Conservation (phyloP, 257 asterid species). For the Striga asiatica region DNA sequence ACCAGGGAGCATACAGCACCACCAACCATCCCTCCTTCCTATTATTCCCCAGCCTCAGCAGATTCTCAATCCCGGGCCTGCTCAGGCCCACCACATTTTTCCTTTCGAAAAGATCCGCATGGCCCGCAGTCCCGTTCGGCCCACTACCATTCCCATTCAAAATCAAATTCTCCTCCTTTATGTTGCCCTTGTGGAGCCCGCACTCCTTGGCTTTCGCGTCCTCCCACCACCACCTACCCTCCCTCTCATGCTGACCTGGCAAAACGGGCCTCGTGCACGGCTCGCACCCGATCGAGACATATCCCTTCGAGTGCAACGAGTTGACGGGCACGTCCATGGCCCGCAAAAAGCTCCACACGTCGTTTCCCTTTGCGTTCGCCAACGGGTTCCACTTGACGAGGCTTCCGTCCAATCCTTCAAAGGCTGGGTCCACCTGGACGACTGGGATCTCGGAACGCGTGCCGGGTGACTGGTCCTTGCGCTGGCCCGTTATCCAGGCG, state of each 20-base stretch:
- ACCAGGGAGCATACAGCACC: slow-evolving; percentile 87
- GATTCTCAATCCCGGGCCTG: slow-evolving; percentile 68
- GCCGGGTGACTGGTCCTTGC: slow-evolving; percentile 89
- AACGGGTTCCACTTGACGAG: slow-evolving; percentile 87
- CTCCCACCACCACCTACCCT: slow-evolving; percentile 99
- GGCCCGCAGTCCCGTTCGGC: slow-evolving; percentile 24
- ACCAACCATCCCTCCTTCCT: slow-evolving; percentile 75
- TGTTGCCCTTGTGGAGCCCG: slow-evolving; percentile 78
- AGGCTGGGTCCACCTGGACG: slow-evolving; percentile 75
- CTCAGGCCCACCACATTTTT: slow-evolving; percentile 38
- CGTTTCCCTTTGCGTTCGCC: slow-evolving; percentile 56
- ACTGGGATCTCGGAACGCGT: slow-evolving; percentile 80
- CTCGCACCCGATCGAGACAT: slow-evolving; percentile 75
- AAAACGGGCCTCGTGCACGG: slow-evolving; percentile 82
- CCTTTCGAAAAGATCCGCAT: slow-evolving; percentile 44
- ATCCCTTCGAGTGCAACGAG: slow-evolving; percentile 60
- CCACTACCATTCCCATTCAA: slow-evolving; percentile 29
- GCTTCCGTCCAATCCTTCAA: slow-evolving; percentile 78
- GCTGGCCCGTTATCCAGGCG: slow-evolving; percentile 87
- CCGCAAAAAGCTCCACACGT: slow-evolving; percentile 63
- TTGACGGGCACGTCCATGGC: slow-evolving; percentile 75
- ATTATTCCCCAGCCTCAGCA: slow-evolving; percentile 47
- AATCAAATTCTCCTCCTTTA: slow-evolving; percentile 45
- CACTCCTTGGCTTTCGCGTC: slow-evolving; percentile 93
- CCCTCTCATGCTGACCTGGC: slow-evolving; percentile 89